Base-by-base conservation (phyloP, 1,284 basidiomycete species). In the Sphaerobolus stellatus region DNA sequence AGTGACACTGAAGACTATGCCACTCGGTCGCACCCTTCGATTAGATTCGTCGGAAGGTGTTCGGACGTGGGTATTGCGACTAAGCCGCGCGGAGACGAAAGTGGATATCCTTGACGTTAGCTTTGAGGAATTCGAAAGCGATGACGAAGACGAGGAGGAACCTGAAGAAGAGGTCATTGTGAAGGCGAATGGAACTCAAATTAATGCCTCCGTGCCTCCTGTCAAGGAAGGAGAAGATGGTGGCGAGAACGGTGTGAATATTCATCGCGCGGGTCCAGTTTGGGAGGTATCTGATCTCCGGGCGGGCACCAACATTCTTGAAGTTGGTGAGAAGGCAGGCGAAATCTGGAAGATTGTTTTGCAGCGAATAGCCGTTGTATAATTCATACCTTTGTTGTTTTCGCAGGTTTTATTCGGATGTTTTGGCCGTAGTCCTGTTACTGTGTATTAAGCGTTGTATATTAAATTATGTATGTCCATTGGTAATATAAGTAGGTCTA, bases 11-110 rank as follows among this genome's bases (percentile, higher is more conserved):
- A 73, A 71, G 38, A 76, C 83, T n/a, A 72, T 81, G 44, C 85
- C 86, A 4, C 71, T 73, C 14, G 82, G 80, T 25, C 76, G 88
- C 41, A 71, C 72, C 20, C 68, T 90, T 31, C 71, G 70, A 30
- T 38, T 60, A 36, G 81, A 88, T 62, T 70, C 80, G 56, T 73
- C 73, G 41, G 83, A 87, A 52, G 84, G 86, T 16, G 86, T 88
- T 38, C 81, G 78, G 65, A 79, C 70, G 44, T 89, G 87, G 86
- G 79, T 80, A 2, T 68, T 88, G 67, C 75, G 82, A 45, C 72
- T 90, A 30, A 71, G 72, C 14, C 71, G 71, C 3, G 74, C 74
- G 6, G 86, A 89, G 65, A 74, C 74, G 9, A 74, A 72, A 3
- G 50, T 89, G 24, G 66, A 75, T 47, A 64, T 89, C 34, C 71